Evolutionary conservation across 75 land plant genomes (phyloP), one percentile per base, ranked within the genome.

Genomic region (Adiantum capillusveneris): DNA sequence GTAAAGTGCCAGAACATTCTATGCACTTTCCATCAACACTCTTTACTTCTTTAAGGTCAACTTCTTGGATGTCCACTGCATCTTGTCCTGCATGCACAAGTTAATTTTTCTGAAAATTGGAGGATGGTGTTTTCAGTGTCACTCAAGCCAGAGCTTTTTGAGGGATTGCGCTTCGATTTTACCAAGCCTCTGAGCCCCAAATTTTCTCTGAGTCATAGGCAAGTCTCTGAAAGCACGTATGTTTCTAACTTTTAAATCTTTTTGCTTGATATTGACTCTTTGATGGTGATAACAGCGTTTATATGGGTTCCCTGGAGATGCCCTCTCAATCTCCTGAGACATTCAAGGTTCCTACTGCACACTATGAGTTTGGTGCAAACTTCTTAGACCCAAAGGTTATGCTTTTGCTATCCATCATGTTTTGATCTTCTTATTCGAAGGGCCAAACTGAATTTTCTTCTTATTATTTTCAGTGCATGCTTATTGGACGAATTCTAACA

Each of bases 301-400:
- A 79, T 42, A 94, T 94, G 98, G 98, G 98, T 1, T 78, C 98
- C 0, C 77, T 72, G 25, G 92, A 81, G 51, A 63, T 89, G 53
- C 98, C 95, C 27, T 76, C 84, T 25, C 98, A 94, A 59, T 79
- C 85, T 20, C 44, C 88, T 42, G 97, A 94, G 65, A 73, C 69
- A 9, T 73, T 94, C 34, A 94, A 94, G 78, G 77, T 94, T 34
- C 91, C 98, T 27, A 71, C 91, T 57, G 85, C 96, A 39, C 79
- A 86, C 51, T 94, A 94, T 65, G 98, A 94, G 73, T 94, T 94
- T 67, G 98, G 98, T 39, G 98, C 98, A 0, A 94, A 94, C 57
- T 86, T 77, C 44, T 48, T 94, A 17, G 90, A 86, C 57, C 96
- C 88, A 53, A 77, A 77, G 91, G 98, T 85, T 53, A n/a, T 13